Conservation (phyloP, 1,284 basidiomycete genomes). For the Mycena sp. region DNA sequence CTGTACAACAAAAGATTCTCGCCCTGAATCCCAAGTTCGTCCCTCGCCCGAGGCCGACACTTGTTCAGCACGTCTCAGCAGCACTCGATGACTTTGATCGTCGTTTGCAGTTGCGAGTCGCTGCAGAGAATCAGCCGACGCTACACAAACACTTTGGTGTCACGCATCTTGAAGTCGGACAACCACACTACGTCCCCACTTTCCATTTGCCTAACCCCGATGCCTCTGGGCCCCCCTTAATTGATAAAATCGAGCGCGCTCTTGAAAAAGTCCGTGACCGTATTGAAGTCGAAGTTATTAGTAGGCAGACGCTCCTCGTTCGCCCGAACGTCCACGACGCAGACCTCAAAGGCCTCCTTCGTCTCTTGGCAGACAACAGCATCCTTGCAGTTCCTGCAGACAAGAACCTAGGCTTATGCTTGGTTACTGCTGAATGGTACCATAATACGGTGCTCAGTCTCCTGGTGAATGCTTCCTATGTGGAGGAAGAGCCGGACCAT, state of each 20-base stretch:
- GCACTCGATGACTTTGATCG: conserved; percentile 16
- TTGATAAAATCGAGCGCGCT: conserved; percentile 15
- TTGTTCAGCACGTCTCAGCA: not conserved
- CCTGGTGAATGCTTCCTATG: conserved; percentile 22
- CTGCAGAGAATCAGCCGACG: not conserved
- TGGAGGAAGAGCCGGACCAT: conserved; percentile 22
- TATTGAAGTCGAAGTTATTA: conserved; percentile 26
- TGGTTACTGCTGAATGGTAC: conserved; percentile 15
- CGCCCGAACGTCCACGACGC: conserved; percentile 19
- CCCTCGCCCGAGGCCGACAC: conserved; percentile 8
- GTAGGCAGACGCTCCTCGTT: conserved; percentile 12
- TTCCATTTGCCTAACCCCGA: conserved; percentile 8
- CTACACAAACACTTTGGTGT: not conserved
- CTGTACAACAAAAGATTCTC: too few species aligned
- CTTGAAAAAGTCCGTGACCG: conserved; percentile 3
- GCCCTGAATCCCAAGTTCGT: conserved; percentile 26
- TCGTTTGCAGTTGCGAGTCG: conserved; percentile 6
- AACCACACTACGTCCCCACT: not conserved
- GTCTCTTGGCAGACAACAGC: conserved; percentile 3
- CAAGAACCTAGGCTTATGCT: conserved; percentile 10
- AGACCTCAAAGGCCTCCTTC: conserved; percentile 20
- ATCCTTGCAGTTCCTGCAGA: conserved; percentile 12
- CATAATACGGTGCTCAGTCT: not conserved
- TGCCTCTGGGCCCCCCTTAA: conserved; percentile 18
- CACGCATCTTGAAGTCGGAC: not conserved